Percentiles rank a stretch among this genome's conserved stretches.
Evolutionary conservation across 495 filamentous ascomycete genomes (phyloP).

Genomic region (Aspergillus ostianus): DNA sequence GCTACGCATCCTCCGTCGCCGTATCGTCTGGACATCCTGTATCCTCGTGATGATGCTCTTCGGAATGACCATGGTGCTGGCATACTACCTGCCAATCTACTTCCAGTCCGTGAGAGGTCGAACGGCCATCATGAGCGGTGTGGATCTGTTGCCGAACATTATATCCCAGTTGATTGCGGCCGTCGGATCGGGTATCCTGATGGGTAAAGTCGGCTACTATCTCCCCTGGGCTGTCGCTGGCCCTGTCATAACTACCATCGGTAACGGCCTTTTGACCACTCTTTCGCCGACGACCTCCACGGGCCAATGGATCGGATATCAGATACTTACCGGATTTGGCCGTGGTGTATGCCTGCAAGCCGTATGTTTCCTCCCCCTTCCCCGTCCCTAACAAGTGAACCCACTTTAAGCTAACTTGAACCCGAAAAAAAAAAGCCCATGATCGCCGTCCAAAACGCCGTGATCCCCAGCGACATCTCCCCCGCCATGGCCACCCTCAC

Average conservation of each 20-base stretch:
- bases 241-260: conserved; percentile 27
- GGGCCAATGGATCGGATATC: conserved; percentile 53
- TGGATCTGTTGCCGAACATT: conserved; percentile 34
- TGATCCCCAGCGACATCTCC: conserved; percentile 61
- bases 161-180: conserved; percentile 42
- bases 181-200: conserved; percentile 32
- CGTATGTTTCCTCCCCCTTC: conserved; percentile 16
- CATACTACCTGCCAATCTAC: conserved; percentile 35
- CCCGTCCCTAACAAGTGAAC: no score
- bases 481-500: conserved; percentile 64
- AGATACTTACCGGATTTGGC: conserved; percentile 50
- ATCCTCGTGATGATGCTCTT: conserved; percentile 23
- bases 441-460: conserved; percentile 67
- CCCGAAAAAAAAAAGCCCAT: conserved; percentile 34
- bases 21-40: conserved; percentile 22
- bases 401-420: no score
- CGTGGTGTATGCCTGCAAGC: conserved; percentile 44
- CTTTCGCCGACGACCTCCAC: conserved; percentile 40
- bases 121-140: conserved; percentile 29
- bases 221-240: conserved; percentile 39
- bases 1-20: conserved; percentile 20
- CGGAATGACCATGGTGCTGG: conserved; percentile 8
- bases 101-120: conserved; percentile 31
- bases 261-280: conserved; percentile 48
- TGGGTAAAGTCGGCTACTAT: conserved; percentile 44